These are phyloP conservation scores for Moniliella sp. DNA, from an alignment of 1,284 basidiomycete species.

Conservation along the genomic window DNA sequence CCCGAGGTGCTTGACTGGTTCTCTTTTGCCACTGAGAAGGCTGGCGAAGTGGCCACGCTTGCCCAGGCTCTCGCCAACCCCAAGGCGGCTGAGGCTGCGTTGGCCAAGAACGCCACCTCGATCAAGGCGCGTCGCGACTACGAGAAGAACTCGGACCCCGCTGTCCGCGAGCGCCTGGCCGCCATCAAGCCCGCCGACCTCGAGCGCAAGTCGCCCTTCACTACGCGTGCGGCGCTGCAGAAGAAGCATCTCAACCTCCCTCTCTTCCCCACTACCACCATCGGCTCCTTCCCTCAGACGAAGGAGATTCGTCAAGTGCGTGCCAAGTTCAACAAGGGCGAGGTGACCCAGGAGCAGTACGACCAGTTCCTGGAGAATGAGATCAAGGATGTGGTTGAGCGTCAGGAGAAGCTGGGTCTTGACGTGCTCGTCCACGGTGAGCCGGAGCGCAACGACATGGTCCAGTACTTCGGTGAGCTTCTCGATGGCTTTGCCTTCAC, in stretches of 20 bases:
- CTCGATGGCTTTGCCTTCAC: slow-evolving; percentile 90
- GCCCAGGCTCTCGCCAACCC: slow-evolving; percentile 38
- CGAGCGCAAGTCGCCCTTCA: slow-evolving; percentile 74
- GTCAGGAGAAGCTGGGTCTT: slow-evolving; percentile 88
- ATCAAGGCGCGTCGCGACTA: slow-evolving; percentile 89
- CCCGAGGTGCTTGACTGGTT: slow-evolving; percentile 89
- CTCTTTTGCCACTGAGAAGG: slow-evolving; percentile 94
- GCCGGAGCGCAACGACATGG: slow-evolving; percentile 95
- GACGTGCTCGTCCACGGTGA: slow-evolving; percentile 98
- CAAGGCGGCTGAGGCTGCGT: slow-evolving; percentile 12
- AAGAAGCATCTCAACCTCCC: slow-evolving; percentile 71
- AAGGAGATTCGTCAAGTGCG: slow-evolving; percentile 55
- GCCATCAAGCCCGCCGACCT: slow-evolving; percentile 71
- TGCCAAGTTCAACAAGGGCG: slow-evolving; percentile 54
- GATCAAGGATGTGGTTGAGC: slow-evolving; percentile 73
- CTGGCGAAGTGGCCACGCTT: slow-evolving; percentile 66
- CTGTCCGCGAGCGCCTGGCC: slow-evolving; percentile 82
- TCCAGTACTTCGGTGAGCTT: slow-evolving; percentile 97
- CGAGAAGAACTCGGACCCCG: slow-evolving; percentile 79
- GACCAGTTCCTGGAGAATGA: slow-evolving; percentile 97
- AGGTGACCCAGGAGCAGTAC: slow-evolving; percentile 69
- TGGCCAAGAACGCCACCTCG: slow-evolving; percentile 52
- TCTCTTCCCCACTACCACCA: slow-evolving; percentile 94
- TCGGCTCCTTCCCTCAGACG: slow-evolving; percentile 87
- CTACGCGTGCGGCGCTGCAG: slow-evolving; percentile 68